phyloP scores from a whole-genome alignment of 495 filamentous ascomycete genomes.

The Annulohypoxylon moriforme region DNA sequence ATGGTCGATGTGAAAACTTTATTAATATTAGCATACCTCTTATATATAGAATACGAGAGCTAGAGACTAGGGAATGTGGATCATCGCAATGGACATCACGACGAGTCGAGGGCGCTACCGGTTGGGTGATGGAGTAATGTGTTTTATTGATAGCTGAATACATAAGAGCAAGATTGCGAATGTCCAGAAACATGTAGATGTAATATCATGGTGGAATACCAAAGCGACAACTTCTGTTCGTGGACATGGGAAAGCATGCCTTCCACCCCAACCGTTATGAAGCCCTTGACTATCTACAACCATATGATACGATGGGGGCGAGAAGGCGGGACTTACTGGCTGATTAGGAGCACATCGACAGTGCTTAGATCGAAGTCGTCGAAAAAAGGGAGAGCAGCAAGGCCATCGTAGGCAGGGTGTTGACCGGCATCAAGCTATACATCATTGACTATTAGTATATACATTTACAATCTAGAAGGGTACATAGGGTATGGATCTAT shows the following conservation, averaged over 20 bases:
- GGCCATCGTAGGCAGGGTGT: conserved; percentile 96
- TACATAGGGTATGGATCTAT: conserved; percentile 19
- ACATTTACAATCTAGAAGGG: neutral
- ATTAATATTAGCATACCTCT: conserved; percentile 48
- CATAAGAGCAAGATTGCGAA: conserved; percentile 34
- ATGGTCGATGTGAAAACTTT: conserved; percentile 96
- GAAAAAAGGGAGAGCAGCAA: conserved; percentile 94
- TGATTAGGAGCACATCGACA: conserved; percentile 95
- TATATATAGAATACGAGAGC: conserved; percentile 19
- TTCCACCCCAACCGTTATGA: conserved; percentile 35
- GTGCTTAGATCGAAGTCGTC: conserved; percentile 98
- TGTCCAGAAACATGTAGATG: conserved; percentile 10
- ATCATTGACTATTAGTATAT: conserved; percentile 21
- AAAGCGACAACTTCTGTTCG: conserved; percentile 2
- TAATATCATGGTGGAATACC: conserved; percentile 6
- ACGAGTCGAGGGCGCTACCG: conserved; percentile 36
- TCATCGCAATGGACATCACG: conserved; percentile 31
- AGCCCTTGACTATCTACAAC: conserved; percentile 30
- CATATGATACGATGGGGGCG: conserved; percentile 19
- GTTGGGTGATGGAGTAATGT: conserved; percentile 39
- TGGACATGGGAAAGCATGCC: conserved; percentile 15
- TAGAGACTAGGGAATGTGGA: conserved; percentile 6
- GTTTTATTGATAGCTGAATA: conserved; percentile 51
- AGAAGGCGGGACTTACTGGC: conserved; percentile 79
- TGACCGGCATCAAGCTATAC: conserved; percentile 92